Evolutionary conservation across 306 rosid species (phyloP).

Genomic region (Cajanus cajan): DNA sequence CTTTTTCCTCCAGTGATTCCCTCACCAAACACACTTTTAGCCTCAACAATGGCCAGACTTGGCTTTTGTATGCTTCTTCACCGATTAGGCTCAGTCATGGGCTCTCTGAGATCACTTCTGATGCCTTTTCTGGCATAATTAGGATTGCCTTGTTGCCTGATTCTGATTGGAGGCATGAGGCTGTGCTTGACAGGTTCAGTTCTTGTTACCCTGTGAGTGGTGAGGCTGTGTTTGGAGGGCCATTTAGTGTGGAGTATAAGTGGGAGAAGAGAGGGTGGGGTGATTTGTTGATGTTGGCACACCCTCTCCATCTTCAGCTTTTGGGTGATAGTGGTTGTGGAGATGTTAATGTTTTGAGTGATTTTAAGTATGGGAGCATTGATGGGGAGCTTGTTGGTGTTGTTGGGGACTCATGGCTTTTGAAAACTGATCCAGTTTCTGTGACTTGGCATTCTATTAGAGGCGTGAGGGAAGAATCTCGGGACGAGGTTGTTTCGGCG

Average conservation of each 20-base stretch:
- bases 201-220: conserved; percentile 82
- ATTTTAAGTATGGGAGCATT: conserved; percentile 66
- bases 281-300: conserved; percentile 77
- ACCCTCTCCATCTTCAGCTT: conserved; percentile 78
- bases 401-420: conserved; percentile 75
- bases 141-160: conserved; percentile 65
- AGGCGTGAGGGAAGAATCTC: conserved; percentile 56
- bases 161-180: conserved; percentile 41
- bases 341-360: conserved; percentile 44
- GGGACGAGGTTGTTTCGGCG: conserved; percentile 55
- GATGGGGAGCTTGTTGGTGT: conserved; percentile 93
- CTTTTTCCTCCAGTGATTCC: conserved; percentile 43
- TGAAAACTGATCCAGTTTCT: conserved; percentile 65
- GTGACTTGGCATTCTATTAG: conserved; percentile 73
- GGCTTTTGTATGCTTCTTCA: conserved; percentile 68
- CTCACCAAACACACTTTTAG: conserved; percentile 58
- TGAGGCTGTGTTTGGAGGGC: conserved; percentile 50
- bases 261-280: conserved; percentile 78
- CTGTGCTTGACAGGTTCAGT: conserved; percentile 59
- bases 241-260: conserved; percentile 60
- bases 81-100: conserved; percentile 46
- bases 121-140: conserved; percentile 57
- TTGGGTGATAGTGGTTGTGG: conserved; percentile 29
- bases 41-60: conserved; percentile 74
- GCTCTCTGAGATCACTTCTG: conserved; percentile 46